Evolutionary conservation across 2,329 filamentous ascomycete genomes (phyloP), one percentile per base, ranked within the genome.

Genomic region (Aspergillus versicolor): DNA sequence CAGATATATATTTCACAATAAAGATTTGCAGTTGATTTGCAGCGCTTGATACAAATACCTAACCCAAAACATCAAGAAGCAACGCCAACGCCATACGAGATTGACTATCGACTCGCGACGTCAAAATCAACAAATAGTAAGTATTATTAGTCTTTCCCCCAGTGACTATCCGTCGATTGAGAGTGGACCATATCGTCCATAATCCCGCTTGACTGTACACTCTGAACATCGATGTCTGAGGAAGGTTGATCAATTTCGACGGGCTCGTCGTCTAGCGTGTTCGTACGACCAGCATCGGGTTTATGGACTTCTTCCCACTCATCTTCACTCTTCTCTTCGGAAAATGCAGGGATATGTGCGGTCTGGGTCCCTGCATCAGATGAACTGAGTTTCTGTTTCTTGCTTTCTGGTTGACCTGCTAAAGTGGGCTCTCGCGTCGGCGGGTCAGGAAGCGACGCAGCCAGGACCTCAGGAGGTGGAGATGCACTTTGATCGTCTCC

Each of bases 371-470:
- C 47, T 41, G 34, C 46, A 19, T 57, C 34, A 12, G 50, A 52
- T 38, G 59, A 15, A 9, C 70, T 65, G 40, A 66, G 66, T 70
- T 79, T 83, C 61, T 74, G 73, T 67, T 78, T 81, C 70, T 83
- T 82, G 44, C 73, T 57, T 13, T 75, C 74, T 19, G 77, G 75
- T 64, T 80, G 67, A 22, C 72, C 76, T n/a, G 73, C 65, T 37
- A 75, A 67, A n/a, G 67, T 68, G 5, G 79, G 80, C 45, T 81
- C 78, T 38, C 72, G 64, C 11, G 76, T 81, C 3, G 80, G 79
- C 15, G 77, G 74, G 62, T 82, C 77, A 30, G 81, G 80, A 13
- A 83, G 74, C 58, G 73, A 72, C 7, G 76, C 72, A 13, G 76
- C 74, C 47, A 79, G 67, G n/a, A 60, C 52, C 47, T 65, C 64